These are phyloP conservation scores for Panus rudis DNA, from an alignment of 768 basidiomycete species.

Conservation along the genomic window DNA sequence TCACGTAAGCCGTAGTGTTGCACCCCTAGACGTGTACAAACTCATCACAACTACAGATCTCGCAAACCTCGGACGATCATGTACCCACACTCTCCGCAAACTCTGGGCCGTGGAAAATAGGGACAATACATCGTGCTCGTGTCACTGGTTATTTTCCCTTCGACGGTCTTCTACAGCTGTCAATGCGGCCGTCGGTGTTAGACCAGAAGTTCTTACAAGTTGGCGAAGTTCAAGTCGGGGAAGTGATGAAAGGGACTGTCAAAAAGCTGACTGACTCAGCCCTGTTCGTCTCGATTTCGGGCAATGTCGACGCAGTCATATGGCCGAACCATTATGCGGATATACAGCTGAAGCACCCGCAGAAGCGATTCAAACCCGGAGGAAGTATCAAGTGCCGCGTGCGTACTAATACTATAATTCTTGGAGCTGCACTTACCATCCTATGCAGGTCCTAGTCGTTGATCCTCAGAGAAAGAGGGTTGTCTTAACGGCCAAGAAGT, in stretches of 20 bases:
- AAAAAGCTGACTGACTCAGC: conserved; percentile 76
- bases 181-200: conserved; percentile 74
- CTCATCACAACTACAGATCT: conserved; percentile 54
- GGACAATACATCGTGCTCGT: conserved; percentile 75
- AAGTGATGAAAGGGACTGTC: conserved; percentile 80
- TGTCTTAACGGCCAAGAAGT: conserved; percentile 85
- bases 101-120: conserved; percentile 77
- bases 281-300: conserved; percentile 81
- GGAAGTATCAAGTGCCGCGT: conserved; percentile 81
- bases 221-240: conserved; percentile 76
- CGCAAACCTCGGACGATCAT: conserved; percentile 88
- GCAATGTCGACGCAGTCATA: conserved; percentile 85
- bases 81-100: conserved; percentile 62
- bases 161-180: conserved; percentile 86
- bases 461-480: conserved; percentile 79
- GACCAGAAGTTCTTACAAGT: conserved; percentile 84
- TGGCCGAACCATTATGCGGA: conserved; percentile 97
- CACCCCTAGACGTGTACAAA: conserved; percentile 6
- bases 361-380: conserved; percentile 83
- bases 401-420: conserved; percentile 20
- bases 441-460: conserved; percentile 64
- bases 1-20: conserved; percentile 54
- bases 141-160: conserved; percentile 80
- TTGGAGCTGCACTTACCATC: conserved; percentile 2
- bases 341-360: conserved; percentile 88